Percentiles rank a stretch among this genome's conserved stretches.
Conservation (phyloP, 75 land plant species). For the Sequoia sempervirens region DNA sequence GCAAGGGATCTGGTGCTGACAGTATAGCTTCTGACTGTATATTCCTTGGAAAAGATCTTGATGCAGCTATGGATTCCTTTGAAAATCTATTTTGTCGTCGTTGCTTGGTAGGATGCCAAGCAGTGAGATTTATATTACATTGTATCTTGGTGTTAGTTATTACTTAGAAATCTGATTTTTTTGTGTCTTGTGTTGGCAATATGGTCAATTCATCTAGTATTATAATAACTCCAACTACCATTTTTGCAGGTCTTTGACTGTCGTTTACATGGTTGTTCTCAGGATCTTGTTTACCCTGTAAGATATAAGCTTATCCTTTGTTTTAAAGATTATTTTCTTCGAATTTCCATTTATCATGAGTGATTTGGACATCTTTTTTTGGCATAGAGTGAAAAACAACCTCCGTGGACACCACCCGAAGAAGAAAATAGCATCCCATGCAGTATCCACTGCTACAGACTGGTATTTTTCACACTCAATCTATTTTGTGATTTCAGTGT, state of each 20-base stretch:
- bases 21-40: constrained; percentile 26
- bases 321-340: background rate
- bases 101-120: constrained; percentile 57
- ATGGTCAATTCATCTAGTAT: background rate
- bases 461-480: constrained; percentile 39
- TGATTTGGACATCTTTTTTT: background rate
- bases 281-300: constrained; percentile 91
- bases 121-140: background rate
- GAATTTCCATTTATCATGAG: background rate
- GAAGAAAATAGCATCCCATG: constrained; percentile 59
- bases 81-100: constrained; percentile 97
- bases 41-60: constrained; percentile 76
- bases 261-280: constrained; percentile 99
- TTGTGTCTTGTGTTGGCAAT: background rate
- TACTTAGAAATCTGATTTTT: background rate
- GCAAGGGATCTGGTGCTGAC: constrained; percentile 14
- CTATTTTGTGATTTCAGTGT: background rate
- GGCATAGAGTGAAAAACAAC: constrained; percentile 78
- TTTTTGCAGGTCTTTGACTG: constrained; percentile 93
- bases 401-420: constrained; percentile 43
- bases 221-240: background rate
- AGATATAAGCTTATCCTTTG: constrained; percentile 18
- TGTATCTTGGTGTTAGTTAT: background rate
- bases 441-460: constrained; percentile 65
- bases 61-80: constrained; percentile 96